A percentile compares a stretch with the other conserved stretches of the same genome.
Conservation (phyloP, 495 filamentous ascomycete species). For the Penicillium arizonense region DNA sequence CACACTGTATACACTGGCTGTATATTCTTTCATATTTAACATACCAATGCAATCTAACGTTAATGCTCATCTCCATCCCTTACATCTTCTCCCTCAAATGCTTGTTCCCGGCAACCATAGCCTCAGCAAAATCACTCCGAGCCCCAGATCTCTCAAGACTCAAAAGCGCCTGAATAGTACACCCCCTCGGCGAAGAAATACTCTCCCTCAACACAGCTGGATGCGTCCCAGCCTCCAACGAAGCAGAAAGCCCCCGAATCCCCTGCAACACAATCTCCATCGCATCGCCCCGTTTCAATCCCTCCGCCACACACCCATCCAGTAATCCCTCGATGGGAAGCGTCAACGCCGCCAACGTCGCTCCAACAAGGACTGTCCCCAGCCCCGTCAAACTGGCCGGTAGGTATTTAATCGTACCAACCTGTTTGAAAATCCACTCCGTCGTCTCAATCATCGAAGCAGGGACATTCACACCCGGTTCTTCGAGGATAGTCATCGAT, state of each 20-base stretch:
- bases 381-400: constrained; percentile 25
- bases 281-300: constrained; percentile 32
- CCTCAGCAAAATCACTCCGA: constrained; percentile 24
- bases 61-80: background rate
- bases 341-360: constrained; percentile 31
- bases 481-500: constrained; percentile 37
- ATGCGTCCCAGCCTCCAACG: constrained; percentile 32
- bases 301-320: constrained; percentile 40
- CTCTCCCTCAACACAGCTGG: constrained; percentile 33
- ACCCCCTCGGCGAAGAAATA: constrained; percentile 37
- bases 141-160: constrained; percentile 32
- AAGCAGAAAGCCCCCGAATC: constrained; percentile 30
- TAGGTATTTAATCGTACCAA: constrained; percentile 34
- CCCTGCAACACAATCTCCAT: constrained; percentile 32
- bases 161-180: constrained; percentile 34
- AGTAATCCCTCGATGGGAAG: constrained; percentile 37
- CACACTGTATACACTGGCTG: constrained; percentile 11
- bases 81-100: constrained; percentile 21
- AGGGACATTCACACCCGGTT: constrained; percentile 8
- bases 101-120: constrained; percentile 21
- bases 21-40: constrained; percentile 1
- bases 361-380: constrained; percentile 31
- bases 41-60: background rate
- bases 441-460: constrained; percentile 13
- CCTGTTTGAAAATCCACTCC: constrained; percentile 27